A percentile compares a stretch with the other conserved stretches of the same genome.
Conservation (phyloP, 768 basidiomycete species). For the Trametes cubensis region DNA sequence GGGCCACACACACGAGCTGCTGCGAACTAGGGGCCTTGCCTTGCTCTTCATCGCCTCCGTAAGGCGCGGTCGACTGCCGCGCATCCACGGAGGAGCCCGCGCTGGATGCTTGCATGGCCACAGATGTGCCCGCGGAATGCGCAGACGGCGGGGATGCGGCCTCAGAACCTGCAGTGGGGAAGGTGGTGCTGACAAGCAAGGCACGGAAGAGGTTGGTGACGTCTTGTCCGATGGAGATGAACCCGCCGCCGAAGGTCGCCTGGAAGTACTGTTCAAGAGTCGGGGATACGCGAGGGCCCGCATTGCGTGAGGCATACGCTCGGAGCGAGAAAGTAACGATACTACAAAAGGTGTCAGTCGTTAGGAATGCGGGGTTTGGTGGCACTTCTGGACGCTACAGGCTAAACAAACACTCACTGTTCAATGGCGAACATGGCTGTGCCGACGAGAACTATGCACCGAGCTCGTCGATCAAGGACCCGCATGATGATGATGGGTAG, state of each 20-base stretch:
- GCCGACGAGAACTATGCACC: constrained; percentile 40
- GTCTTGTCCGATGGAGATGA: constrained; percentile 23
- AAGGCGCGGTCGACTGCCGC: too few relatives aligned
- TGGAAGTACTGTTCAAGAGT: constrained; percentile 28
- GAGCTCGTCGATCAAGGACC: constrained; percentile 37
- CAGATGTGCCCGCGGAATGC: too few relatives aligned
- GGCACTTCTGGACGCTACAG: too few relatives aligned
- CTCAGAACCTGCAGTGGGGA: not conserved
- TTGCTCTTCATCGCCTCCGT: too few relatives aligned
- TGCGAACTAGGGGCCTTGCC: too few relatives aligned
- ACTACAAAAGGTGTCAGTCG: constrained; percentile 11
- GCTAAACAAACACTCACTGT: constrained; percentile 32
- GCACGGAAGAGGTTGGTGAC: constrained; percentile 15
- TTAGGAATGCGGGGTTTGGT: not conserved
- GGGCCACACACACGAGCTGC: too few relatives aligned
- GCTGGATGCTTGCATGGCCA: too few relatives aligned
- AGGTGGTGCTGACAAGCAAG: constrained; percentile 14
- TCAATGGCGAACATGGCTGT: constrained; percentile 41
- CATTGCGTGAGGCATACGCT: constrained; percentile 26
- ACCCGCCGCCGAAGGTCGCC: constrained; percentile 19
- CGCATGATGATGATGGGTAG: constrained; percentile 43
- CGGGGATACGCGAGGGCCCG: constrained; percentile 18
- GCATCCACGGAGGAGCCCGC: too few relatives aligned
- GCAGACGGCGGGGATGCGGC: too few relatives aligned
- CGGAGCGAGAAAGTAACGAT: constrained; percentile 28